Conservation (phyloP, 345 rosid genomes). For the Ricinus communis region DNA sequence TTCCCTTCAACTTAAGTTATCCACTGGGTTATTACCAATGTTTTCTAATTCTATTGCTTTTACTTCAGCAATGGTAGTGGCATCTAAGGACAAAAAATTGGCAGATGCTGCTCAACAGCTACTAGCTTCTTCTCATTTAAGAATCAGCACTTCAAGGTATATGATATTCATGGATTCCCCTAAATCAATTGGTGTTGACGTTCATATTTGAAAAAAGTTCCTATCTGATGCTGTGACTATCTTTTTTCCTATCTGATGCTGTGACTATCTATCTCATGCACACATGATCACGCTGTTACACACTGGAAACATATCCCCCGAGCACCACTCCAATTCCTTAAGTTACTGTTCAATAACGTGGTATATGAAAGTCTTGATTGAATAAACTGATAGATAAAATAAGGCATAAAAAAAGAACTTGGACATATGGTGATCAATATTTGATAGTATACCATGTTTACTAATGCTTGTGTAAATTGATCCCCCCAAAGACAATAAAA, state of each 20-base stretch:
- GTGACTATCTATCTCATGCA: background rate
- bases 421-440: background rate
- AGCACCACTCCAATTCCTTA: conserved; percentile 16
- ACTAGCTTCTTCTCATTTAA: conserved; percentile 71
- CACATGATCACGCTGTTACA: background rate
- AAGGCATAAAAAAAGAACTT: conserved; percentile 5
- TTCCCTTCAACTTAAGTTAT: conserved; percentile 10
- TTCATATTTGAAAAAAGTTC: background rate
- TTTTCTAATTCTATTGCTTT: conserved; percentile 6
- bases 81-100: conserved; percentile 80
- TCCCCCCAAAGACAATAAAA: background rate
- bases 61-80: conserved; percentile 90
- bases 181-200: background rate
- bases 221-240: background rate
- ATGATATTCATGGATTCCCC: conserved; percentile 10
- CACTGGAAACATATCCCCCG: background rate
- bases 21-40: background rate
- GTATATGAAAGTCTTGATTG: background rate
- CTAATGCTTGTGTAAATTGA: background rate
- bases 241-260: background rate
- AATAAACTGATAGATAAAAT: background rate
- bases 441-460: background rate
- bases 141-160: conserved; percentile 91
- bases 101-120: conserved; percentile 82
- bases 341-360: background rate